Base-by-base conservation (phyloP, 352 stramenopile genomes). In the Halophytophthora polymorphica region DNA sequence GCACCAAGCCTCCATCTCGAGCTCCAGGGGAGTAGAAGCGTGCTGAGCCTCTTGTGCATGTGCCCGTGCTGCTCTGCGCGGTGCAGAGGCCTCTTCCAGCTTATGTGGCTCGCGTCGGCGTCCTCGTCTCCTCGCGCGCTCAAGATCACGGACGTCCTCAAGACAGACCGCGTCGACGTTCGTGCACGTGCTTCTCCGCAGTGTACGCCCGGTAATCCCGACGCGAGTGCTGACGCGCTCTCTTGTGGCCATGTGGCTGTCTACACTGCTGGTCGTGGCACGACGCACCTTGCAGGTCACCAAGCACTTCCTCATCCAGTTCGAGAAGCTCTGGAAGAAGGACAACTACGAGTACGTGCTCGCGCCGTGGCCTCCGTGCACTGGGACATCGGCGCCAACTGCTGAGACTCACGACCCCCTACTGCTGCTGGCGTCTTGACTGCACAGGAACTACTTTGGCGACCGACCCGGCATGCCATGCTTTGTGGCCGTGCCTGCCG, bases 251-350 rank as follows among this genome's bases (percentile, higher is more conserved):
- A 47, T 21, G 15, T n/a, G 37, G 40, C 11, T 39, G 34, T 17
- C 36, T 31, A 10, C 4, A 8, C 25, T 23, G 43, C 19, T 14
- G 34, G 14, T 14, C 14, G 2, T 31, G 4, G 25, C 25, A 8
- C 25, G 25, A 10, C 25, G 25, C 4, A 10, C 31, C 3, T 33
- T 1, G 37, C 48, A 88, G 58, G 71, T 86, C n/a, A 76, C 64
- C 21, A 80, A 81, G 43, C 53, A 74, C 17, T 93, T 93, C 50
- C 46, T 75, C 12, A 56, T 81, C 13, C 74, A 88, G 36, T 93
- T 90, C 51, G 76, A 90, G 45, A 93, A 90, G 70, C 84, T 77
- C 45, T 93, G 82, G 82, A 83, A 83, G 49, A 77, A 71, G 25
- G 82, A 93, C 47, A 56, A 64, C 48, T 93, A 88, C 33, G 69